Percentiles rank a stretch among this genome's conserved stretches.
phyloP scores from a whole-genome alignment of 352 stramenopile species.

The Pythium dissimile region DNA sequence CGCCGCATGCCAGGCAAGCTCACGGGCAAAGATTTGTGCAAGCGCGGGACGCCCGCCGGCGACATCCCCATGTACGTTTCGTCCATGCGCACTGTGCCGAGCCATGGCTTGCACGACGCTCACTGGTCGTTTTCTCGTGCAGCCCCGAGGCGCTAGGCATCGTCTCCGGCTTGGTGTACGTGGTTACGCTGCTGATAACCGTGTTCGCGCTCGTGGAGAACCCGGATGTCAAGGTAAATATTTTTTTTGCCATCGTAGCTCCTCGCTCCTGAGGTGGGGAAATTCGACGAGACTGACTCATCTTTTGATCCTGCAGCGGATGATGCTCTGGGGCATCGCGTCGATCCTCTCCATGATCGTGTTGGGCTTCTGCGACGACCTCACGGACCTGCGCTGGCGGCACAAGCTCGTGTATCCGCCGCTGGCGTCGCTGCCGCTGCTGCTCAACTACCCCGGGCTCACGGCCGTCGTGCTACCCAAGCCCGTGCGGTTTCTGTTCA shows the following conservation, averaged over 20 bases:
- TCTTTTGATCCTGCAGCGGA: constrained; percentile 31
- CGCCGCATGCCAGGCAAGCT: constrained; percentile 77
- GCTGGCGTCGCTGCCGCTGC: constrained; percentile 94
- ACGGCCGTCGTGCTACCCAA: constrained; percentile 94
- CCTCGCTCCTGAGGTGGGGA: background rate
- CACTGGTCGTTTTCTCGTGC: background rate
- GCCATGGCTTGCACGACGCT: too few relatives aligned
- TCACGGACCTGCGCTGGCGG: constrained; percentile 93
- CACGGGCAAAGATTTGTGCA: constrained; percentile 92
- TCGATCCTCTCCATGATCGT: constrained; percentile 92
- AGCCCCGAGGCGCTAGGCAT: constrained; percentile 88
- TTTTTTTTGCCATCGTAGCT: background rate
- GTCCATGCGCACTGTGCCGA: too few relatives aligned
- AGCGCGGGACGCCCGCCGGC: constrained; percentile 82
- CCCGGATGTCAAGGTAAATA: constrained; percentile 43
- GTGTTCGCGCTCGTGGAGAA: constrained; percentile 69
- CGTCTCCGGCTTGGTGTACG: constrained; percentile 83
- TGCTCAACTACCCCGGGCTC: constrained; percentile 95
- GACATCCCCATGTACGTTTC: constrained; percentile 85
- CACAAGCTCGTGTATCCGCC: constrained; percentile 98
- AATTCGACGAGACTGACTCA: background rate
- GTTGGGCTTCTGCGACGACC: constrained; percentile 93
- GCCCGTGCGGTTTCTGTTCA: constrained; percentile 68
- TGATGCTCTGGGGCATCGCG: constrained; percentile 80
- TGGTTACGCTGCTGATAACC: constrained; percentile 67